Percentiles rank a stretch among this genome's conserved stretches.
Evolutionary conservation across 257 asterid species (phyloP).

Genomic region (Galeopsis tetrahit): DNA sequence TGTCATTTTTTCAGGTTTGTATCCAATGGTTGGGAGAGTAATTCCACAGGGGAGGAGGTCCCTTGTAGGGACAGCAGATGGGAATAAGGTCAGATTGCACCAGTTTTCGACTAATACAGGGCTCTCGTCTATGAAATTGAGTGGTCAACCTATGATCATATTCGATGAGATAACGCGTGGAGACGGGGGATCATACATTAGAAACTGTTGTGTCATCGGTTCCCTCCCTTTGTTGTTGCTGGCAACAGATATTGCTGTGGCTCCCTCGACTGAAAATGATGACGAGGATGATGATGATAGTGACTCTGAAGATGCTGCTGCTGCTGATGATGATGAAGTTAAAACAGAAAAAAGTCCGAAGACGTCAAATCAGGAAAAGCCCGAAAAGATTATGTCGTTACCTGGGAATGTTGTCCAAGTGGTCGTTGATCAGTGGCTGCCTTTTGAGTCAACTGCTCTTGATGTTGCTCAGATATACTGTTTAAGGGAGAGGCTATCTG

Average conservation of each 20-base stretch:
- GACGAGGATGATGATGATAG: conserved; percentile 50
- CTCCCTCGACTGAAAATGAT: conserved; percentile 50
- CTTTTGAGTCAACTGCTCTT: conserved; percentile 74
- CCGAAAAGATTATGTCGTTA: conserved; percentile 64
- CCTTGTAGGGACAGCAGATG: conserved; percentile 66
- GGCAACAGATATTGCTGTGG: conserved; percentile 81
- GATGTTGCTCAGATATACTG: conserved; percentile 95
- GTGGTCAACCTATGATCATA: conserved; percentile 51
- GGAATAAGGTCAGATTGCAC: conserved; percentile 78
- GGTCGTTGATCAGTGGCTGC: conserved; percentile 78
- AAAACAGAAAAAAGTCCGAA: conserved; percentile 31
- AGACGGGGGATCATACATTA: conserved; percentile 71
- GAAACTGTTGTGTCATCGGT: conserved; percentile 71
- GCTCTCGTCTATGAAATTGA: conserved; percentile 40
- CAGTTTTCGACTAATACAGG: conserved; percentile 60
- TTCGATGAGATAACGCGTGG: conserved; percentile 91
- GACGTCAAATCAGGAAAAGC: conserved; percentile 25
- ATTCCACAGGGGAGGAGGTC: conserved; percentile 53
- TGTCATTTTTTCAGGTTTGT: conserved; percentile 76
- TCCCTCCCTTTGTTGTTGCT: conserved; percentile 73
- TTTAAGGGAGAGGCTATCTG: conserved; percentile 81
- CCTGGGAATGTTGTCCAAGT: conserved; percentile 72
- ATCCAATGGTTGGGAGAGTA: conserved; percentile 86
- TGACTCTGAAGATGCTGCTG: conserved; percentile 44
- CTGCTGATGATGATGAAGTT: conserved; percentile 54